Evolutionary conservation across 495 filamentous ascomycete genomes (phyloP), one percentile per base, ranked within the genome.

Genomic region (Talaromyces trachyspermus): DNA sequence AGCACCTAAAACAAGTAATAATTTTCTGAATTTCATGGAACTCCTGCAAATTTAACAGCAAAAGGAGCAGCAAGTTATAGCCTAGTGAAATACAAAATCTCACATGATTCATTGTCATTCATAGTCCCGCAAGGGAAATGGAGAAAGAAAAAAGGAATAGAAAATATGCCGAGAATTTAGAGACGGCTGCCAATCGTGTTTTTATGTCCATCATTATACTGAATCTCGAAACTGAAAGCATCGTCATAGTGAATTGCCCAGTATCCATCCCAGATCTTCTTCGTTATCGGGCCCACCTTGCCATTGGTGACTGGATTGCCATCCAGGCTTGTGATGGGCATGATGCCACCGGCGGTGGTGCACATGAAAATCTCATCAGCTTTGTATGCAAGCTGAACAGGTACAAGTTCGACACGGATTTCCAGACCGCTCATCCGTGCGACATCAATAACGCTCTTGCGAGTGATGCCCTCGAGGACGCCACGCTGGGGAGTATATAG

Each of bases 201-300:
- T 37, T 37, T 37, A 37, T 19, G 33, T 14, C 39, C 39, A 42
- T 26, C 39, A 10, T 24, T 26, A 26, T 44, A 44, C 22, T 44
- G 14, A 30, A 44, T 44, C 24, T 44, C 14, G 39, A 61, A 67
- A 45, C 63, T 63, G 46, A 58, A 65, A 7, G 17, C 41, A n/a
- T 46, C 30, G 41, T 65, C 58, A 48, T 61, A 66, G 46, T 66
- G 63, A 50, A 66, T 60, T 15, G 49, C 58, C 66, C 66, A 69
- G 45, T 69, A 69, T 3, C 39, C 49, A 52, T 69, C 64, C 66
- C 66, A 68, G 43, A 69, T 68, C 49, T 48, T 52, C 55, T 60
- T 66, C 46, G 66, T 69, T 12, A 68, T 36, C 4, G 61, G 58
- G 0, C 66, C 64, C 37, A 69, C 27, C 52, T 61, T 48, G 4